Evolutionary conservation across 768 basidiomycete genomes (phyloP), one percentile per base, ranked within the genome.

Genomic region (Gymnopilus junonius): DNA sequence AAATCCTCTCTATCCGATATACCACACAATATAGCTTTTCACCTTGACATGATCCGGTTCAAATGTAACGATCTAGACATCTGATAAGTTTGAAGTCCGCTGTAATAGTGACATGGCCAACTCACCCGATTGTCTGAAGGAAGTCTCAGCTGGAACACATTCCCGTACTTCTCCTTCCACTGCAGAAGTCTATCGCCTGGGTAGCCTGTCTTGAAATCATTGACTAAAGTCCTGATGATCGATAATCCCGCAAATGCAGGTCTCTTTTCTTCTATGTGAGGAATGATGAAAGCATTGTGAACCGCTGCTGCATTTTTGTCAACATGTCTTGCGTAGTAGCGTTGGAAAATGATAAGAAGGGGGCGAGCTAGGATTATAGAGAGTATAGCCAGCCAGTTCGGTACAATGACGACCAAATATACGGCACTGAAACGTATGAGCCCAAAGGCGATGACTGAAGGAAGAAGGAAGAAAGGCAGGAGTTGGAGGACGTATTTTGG

Each of bases 11-110:
- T n/a, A n/a, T n/a, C n/a, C n/a, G n/a, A n/a, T 15, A n/a, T 12
- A 27, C 27, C 14, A 27, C 25, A 25, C 14, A 27, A 3, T n/a
- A 15, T 4, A 6, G 6, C 7, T 34, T 27, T 29, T 48, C 58
- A 75, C 79, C 72, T 85, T 85, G 65, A 85, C 71, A 61, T 84
- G 72, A 51, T 82, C 80, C 12, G 84, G 84, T 55, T 85, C 82
- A 42, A 72, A 66, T 1, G 80, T 82, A 43, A 82, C 66, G 23
- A 82, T 70, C 82, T 35, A 67, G 55, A 23, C 4, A 17, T 3
- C 5, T 21, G 14, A 25, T 35, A 21, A 6, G 32, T 11, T 32
- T n/a, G 40, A 45, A 25, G 54, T 40, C 35, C 29, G 23, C n/a
- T n/a, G n/a, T n/a, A 55, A 14, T 8, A 29, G 32, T 40, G 63